Evolutionary conservation across 1,284 basidiomycete species (phyloP).

Genomic region (Entoloma clypeatum): DNA sequence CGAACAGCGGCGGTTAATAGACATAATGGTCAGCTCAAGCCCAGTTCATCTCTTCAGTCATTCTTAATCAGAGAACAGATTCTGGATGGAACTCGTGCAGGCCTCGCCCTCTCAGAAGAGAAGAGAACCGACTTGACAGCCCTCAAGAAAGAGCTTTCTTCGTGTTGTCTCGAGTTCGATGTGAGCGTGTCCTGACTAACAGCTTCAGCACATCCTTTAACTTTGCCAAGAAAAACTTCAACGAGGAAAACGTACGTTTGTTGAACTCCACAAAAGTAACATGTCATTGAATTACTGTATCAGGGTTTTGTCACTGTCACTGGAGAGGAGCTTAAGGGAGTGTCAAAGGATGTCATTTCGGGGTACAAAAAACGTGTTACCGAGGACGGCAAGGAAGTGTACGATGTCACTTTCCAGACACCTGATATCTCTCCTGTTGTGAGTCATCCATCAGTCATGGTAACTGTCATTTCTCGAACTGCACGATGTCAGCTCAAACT

Average conservation of each 20-base stretch:
- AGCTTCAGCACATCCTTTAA: conserved; percentile 11
- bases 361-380: conserved; percentile 67
- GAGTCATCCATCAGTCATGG: conserved; percentile 23
- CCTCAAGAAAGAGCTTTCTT: conserved; percentile 68
- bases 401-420: conserved; percentile 63
- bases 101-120: conserved; percentile 65
- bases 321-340: conserved; percentile 70
- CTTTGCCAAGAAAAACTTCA: conserved; percentile 69
- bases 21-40: conserved; percentile 65
- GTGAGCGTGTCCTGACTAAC: conserved; percentile 36
- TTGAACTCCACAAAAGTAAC: background rate
- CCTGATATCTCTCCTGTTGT: conserved; percentile 78
- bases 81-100: conserved; percentile 71
- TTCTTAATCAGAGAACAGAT: conserved; percentile 32
- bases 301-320: conserved; percentile 68
- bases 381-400: conserved; percentile 53
- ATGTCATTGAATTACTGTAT: conserved; percentile 8
- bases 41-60: background rate
- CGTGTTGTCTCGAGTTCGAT: conserved; percentile 69
- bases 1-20: conserved; percentile 69
- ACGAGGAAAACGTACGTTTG: conserved; percentile 69
- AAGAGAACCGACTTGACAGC: conserved; percentile 53
- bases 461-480: background rate
- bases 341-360: conserved; percentile 72
- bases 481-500: conserved; percentile 75